These are phyloP conservation scores for Saccharum officinarum DNA, from an alignment of 176 grass and related monocot genomes.

Conservation along the genomic window DNA sequence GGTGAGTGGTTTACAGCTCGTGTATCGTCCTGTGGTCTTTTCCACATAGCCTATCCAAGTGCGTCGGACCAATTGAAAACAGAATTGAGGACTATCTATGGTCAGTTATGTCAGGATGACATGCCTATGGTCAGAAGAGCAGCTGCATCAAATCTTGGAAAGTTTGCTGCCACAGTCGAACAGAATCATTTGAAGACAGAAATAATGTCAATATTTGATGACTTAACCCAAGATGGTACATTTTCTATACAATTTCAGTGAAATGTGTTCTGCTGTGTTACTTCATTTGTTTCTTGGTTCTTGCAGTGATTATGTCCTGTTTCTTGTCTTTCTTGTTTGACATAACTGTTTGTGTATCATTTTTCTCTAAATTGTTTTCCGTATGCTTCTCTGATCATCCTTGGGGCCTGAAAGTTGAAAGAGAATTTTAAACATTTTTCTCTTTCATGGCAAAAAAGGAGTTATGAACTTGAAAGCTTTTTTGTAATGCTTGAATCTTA, in stretches of 20 bases:
- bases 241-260: not conserved
- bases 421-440: not conserved
- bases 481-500: not conserved
- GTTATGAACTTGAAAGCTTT: not conserved
- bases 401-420: not conserved
- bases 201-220: conserved; percentile 93
- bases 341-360: not conserved
- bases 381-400: not conserved
- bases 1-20: conserved; percentile 94
- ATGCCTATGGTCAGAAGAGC: conserved; percentile 98
- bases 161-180: conserved; percentile 90
- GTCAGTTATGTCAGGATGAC: conserved; percentile 93
- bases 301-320: not conserved
- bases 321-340: not conserved
- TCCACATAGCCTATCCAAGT: conserved; percentile 90
- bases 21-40: conserved; percentile 84
- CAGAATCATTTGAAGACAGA: conserved; percentile 70
- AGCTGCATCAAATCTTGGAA: conserved; percentile 91
- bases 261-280: not conserved
- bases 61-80: conserved; percentile 69
- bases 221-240: conserved; percentile 82
- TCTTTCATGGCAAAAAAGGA: not conserved
- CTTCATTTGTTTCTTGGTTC: conserved; percentile 4
- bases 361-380: not conserved
- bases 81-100: conserved; percentile 74